A percentile compares a stretch with the other conserved stretches of the same genome.
Conservation (phyloP, 148 eudicot species). For the Pharnaceum exiguum region DNA sequence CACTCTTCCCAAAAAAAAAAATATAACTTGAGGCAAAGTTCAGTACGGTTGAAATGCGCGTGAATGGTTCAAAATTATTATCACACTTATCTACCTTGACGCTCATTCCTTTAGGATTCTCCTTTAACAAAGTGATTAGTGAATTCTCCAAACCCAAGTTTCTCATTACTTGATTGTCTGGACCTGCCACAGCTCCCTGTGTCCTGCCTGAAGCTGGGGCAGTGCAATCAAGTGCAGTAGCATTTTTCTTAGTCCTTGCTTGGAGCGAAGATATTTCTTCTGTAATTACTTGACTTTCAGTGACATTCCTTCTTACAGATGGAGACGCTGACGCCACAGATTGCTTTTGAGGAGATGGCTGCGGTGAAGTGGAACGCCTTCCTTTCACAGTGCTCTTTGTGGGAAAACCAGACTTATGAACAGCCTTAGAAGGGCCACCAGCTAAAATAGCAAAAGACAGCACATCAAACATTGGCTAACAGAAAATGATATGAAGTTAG, state of each 20-base stretch:
- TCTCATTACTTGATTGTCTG: slow-evolving; percentile 32
- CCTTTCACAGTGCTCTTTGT: slow-evolving; percentile 45
- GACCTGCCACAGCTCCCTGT: slow-evolving; percentile 32
- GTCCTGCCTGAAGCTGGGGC: slow-evolving; percentile 25
- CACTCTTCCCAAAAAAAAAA: neutral
- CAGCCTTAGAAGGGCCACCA: slow-evolving; percentile 63
- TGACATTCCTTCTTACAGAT: slow-evolving; percentile 35
- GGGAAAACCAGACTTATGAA: slow-evolving; percentile 50
- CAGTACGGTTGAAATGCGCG: neutral
- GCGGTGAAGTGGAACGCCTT: slow-evolving; percentile 67
- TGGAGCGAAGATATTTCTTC: slow-evolving; percentile 34
- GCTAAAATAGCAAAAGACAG: slow-evolving; percentile 21
- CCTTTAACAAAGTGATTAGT: slow-evolving; percentile 57
- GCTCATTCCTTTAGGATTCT: slow-evolving; percentile 84
- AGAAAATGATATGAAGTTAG: neutral
- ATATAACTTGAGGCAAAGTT: neutral
- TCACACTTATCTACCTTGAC: slow-evolving; percentile 49
- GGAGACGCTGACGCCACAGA: slow-evolving; percentile 59
- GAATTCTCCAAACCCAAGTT: slow-evolving; percentile 50
- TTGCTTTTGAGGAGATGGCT: slow-evolving; percentile 60
- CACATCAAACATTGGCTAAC: slow-evolving; percentile 6
- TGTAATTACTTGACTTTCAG: slow-evolving; percentile 34
- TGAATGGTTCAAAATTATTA: neutral
- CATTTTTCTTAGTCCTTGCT: slow-evolving; percentile 32
- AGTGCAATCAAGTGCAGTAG: slow-evolving; percentile 38